These are phyloP conservation scores for Arthroderma sp. DNA, from an alignment of 2,329 filamentous ascomycete genomes.

Conservation along the genomic window DNA sequence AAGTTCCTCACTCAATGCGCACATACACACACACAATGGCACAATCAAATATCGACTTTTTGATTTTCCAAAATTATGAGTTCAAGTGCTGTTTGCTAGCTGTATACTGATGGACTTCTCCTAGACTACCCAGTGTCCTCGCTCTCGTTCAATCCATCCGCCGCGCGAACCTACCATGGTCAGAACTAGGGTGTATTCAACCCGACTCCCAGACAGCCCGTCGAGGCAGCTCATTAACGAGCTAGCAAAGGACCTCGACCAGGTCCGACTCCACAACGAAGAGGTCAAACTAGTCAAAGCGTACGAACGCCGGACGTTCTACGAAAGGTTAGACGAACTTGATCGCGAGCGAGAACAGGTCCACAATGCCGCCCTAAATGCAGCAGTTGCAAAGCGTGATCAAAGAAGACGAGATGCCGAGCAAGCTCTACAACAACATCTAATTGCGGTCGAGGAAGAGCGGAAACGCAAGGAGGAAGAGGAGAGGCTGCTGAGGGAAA, in stretches of 20 bases:
- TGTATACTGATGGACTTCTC: not conserved
- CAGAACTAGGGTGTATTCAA: constrained; percentile 16
- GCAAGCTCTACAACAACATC: constrained; percentile 38
- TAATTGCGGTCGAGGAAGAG: constrained; percentile 27
- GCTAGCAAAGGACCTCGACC: constrained; percentile 27
- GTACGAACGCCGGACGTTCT: constrained; percentile 33
- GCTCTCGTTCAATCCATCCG: not conserved
- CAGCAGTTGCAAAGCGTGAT: constrained; percentile 53
- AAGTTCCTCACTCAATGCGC: too few relatives aligned
- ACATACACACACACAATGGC: too few relatives aligned
- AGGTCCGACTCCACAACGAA: constrained; percentile 27
- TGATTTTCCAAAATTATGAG: too few relatives aligned
- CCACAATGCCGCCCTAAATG: constrained; percentile 53
- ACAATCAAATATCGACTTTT: too few relatives aligned
- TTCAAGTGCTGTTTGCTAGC: too few relatives aligned
- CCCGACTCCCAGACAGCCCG: constrained; percentile 23
- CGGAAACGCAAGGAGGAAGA: constrained; percentile 24
- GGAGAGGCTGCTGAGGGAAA: constrained; percentile 22
- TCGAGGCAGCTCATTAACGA: constrained; percentile 29
- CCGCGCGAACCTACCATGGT: constrained; percentile 15
- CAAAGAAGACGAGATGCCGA: constrained; percentile 46
- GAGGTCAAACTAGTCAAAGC: constrained; percentile 32
- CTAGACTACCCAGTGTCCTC: not conserved
- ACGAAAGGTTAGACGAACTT: constrained; percentile 49
- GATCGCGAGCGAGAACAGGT: constrained; percentile 49